phyloP scores from a whole-genome alignment of 176 grass and related monocot species.

The Coix lacrymajobi region DNA sequence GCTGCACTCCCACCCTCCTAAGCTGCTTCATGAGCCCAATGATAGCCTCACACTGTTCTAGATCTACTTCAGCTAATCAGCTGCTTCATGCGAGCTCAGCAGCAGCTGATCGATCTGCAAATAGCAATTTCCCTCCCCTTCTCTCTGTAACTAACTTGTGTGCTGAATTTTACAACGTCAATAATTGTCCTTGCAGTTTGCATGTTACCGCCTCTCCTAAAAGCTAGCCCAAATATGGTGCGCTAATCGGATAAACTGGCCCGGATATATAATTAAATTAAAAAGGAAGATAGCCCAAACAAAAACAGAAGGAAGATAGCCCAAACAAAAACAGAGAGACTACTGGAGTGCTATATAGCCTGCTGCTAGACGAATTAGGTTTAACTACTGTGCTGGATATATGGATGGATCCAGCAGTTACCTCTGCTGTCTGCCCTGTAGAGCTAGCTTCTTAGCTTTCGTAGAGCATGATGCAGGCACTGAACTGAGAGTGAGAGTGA shows the following conservation, averaged over 20 bases:
- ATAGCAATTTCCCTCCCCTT: too few relatives aligned
- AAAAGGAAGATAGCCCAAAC: neutral
- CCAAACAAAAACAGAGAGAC: too few relatives aligned
- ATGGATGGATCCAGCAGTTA: neutral
- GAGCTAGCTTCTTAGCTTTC: neutral
- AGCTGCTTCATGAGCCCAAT: constrained; percentile 7
- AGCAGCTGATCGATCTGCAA: too few relatives aligned
- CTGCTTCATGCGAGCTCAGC: neutral
- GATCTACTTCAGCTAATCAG: constrained; percentile 25
- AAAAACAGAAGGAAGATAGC: neutral
- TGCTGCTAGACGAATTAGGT: neutral
- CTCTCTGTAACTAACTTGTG: neutral
- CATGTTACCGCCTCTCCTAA: too few relatives aligned
- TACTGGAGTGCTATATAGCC: neutral
- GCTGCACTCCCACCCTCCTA: neutral
- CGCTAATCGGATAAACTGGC: neutral
- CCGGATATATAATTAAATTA: neutral
- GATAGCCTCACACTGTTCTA: constrained; percentile 14
- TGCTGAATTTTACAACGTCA: neutral
- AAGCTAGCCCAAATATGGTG: too few relatives aligned
- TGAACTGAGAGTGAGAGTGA: neutral
- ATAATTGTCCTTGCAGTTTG: constrained; percentile 12
- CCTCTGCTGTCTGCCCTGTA: neutral
- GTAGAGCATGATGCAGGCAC: neutral
- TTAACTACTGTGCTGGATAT: neutral